Evolutionary conservation across 805 yeast species (phyloP).

Genomic region (Cyberlindnera mrakii): DNA sequence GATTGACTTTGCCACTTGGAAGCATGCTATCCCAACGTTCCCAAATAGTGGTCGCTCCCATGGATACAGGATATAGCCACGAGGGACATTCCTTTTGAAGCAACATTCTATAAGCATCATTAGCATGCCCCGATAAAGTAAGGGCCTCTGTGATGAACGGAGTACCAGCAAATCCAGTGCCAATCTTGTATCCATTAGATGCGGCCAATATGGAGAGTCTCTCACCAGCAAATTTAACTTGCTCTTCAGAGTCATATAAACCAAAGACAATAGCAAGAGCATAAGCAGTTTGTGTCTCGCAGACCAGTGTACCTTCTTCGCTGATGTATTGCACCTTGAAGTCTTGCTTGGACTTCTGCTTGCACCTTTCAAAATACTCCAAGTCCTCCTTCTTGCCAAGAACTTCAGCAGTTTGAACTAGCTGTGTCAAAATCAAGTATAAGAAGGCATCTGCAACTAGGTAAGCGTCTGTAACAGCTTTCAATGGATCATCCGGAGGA

Average conservation of each 20-base stretch:
- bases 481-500: slow-evolving; percentile 14
- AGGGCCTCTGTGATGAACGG: slow-evolving; percentile 16
- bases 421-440: slow-evolving; percentile 9
- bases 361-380: slow-evolving; percentile 2
- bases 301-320: slow-evolving; percentile 6
- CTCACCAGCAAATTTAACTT: slow-evolving; percentile 8
- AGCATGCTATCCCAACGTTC: slow-evolving; percentile 18
- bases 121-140: slow-evolving; percentile 6
- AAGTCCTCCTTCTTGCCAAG: slow-evolving; percentile 4
- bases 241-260: slow-evolving; percentile 3
- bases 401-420: slow-evolving; percentile 6
- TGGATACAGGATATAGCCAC: slow-evolving; percentile 16
- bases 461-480: slow-evolving; percentile 13
- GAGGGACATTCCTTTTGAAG: slow-evolving; percentile 11
- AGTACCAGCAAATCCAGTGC: slow-evolving; percentile 18
- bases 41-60: slow-evolving; percentile 19
- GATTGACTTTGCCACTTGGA: slow-evolving; percentile 15
- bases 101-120: slow-evolving; percentile 12
- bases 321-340: slow-evolving; percentile 10
- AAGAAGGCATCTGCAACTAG: slow-evolving; percentile 17
- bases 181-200: slow-evolving; percentile 11
- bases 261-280: slow-evolving; percentile 12
- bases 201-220: slow-evolving; percentile 6
- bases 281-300: slow-evolving; percentile 15
- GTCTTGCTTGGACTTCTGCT: slow-evolving; percentile 7